Evolutionary conservation across 2,329 filamentous ascomycete genomes (phyloP).

Genomic region (Ophiostoma angusticollis): DNA sequence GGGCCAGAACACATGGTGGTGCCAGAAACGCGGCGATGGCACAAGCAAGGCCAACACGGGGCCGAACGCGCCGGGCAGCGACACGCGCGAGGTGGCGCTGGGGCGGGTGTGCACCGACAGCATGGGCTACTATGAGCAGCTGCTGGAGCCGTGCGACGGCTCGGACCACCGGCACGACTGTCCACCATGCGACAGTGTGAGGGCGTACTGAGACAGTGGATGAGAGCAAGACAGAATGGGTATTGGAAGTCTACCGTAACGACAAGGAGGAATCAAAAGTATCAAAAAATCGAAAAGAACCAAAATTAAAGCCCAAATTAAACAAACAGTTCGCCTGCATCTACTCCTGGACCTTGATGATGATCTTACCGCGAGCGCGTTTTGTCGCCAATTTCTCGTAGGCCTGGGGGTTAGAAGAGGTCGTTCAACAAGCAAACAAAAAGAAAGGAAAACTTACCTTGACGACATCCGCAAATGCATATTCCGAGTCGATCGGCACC

Average conservation of each 20-base stretch:
- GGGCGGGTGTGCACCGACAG: conserved; percentile 8
- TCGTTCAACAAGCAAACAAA: background rate
- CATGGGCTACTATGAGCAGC: conserved; percentile 7
- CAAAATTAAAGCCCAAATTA: background rate
- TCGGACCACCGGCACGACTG: conserved; percentile 6
- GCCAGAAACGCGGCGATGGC: background rate
- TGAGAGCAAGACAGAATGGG: background rate
- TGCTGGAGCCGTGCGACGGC: conserved; percentile 7
- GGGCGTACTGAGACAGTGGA: background rate
- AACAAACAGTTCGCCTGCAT: no score
- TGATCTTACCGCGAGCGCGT: conserved; percentile 22
- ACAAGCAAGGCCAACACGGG: background rate
- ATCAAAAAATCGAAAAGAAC: background rate
- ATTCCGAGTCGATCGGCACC: conserved; percentile 21
- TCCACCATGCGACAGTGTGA: conserved; percentile 1
- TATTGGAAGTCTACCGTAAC: background rate
- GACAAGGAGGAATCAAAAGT: background rate
- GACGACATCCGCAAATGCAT: conserved; percentile 18
- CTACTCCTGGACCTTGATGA: conserved; percentile 24
- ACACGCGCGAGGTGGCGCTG: background rate
- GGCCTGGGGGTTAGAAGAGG: conserved; percentile 13
- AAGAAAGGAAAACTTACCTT: conserved; percentile 15
- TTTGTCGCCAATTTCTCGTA: conserved; percentile 21
- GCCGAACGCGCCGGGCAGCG: background rate
- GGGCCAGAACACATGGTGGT: conserved; percentile 6